Evolutionary conservation across 192 early-diverging fungal species (phyloP).

Genomic region (Backusella mclennaniae): DNA sequence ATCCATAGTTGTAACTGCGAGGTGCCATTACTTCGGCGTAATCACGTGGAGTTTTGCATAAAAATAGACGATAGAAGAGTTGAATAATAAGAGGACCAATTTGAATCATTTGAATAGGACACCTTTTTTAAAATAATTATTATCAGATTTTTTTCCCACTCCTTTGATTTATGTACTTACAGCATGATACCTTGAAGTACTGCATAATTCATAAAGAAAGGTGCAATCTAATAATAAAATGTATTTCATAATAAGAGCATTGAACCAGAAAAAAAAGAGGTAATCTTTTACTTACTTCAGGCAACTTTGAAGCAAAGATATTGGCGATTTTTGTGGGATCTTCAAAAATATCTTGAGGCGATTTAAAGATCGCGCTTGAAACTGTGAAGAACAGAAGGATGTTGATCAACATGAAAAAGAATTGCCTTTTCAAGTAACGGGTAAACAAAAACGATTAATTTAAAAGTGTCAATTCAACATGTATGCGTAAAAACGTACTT

Average conservation of each 20-base stretch:
- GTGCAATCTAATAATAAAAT: slow-evolving; percentile 48
- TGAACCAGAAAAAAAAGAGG: neutral
- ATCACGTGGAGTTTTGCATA: slow-evolving; percentile 78
- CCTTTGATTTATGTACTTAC: slow-evolving; percentile 9
- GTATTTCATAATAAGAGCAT: neutral
- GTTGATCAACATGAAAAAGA: slow-evolving; percentile 76
- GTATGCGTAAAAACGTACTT: slow-evolving; percentile 24
- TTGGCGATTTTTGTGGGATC: slow-evolving; percentile 60
- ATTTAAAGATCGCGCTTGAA: slow-evolving; percentile 64
- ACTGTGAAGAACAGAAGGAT: slow-evolving; percentile 74
- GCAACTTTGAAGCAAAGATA: slow-evolving; percentile 63
- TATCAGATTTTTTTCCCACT: neutral
- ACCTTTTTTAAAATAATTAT: slow-evolving; percentile 17
- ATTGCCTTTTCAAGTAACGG: slow-evolving; percentile 52
- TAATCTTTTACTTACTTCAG: slow-evolving; percentile 36
- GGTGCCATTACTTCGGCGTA: slow-evolving; percentile 74
- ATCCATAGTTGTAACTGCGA: slow-evolving; percentile 66
- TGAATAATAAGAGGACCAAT: slow-evolving; percentile 60
- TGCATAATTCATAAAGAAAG: slow-evolving; percentile 77
- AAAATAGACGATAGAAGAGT: slow-evolving; percentile 49
- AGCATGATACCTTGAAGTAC: slow-evolving; percentile 71
- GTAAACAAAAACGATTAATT: neutral
- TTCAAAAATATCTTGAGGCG: slow-evolving; percentile 61
- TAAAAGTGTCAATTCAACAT: neutral
- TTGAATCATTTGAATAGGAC: slow-evolving; percentile 71